Evolutionary conservation across 2,329 filamentous ascomycete species (phyloP), one percentile per base, ranked within the genome.

Genomic region (Claviceps monticola): DNA sequence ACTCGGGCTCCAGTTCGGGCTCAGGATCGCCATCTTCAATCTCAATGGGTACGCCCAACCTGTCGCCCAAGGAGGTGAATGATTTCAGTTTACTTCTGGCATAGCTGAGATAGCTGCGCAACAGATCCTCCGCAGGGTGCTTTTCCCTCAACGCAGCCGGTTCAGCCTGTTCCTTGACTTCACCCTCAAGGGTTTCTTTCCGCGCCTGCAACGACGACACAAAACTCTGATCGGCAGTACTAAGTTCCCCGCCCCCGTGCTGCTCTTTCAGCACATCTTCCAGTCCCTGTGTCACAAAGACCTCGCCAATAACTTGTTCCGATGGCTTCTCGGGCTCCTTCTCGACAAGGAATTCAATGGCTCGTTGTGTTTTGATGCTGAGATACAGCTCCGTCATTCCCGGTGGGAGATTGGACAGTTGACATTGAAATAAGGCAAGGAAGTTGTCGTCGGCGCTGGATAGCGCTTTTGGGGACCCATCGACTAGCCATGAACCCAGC

Each of bases 261-360:
- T 66, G 59, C 19, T 59, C 58, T 11, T 62, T 68, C 46, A 76
- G 58, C 45, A 68, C 66, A 11, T 71, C 70, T 26, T 83, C 73
- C 2, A 86, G 64, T 4, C 83, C 70, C 8, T 74, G 68, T 6
- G 75, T 71, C 38, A 87, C 29, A 34, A 34, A 72, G 3, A 79
- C 71, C 50, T 80, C 74, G 11, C 74, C 73, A 16, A 83, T 62
- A 17, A 74, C 67, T 16, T 79, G 75, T 14, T 79, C 77, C 14
- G 71, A 67, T 16, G 61, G 59, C 49, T 79, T 66, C 16, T 72
- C 74, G 51, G 74, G 76, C 1, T 72, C 68, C 47, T 75, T 64
- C 6, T 67, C 68, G 43, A 74, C 68, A 19, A 84, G 67, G 11
- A 72, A 71, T 46, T 74, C 68, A 53, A 85, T 80, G 48, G 83